Base-by-base conservation (phyloP, 371 early-diverging fungal species). In the Synchytrium microbalum region DNA sequence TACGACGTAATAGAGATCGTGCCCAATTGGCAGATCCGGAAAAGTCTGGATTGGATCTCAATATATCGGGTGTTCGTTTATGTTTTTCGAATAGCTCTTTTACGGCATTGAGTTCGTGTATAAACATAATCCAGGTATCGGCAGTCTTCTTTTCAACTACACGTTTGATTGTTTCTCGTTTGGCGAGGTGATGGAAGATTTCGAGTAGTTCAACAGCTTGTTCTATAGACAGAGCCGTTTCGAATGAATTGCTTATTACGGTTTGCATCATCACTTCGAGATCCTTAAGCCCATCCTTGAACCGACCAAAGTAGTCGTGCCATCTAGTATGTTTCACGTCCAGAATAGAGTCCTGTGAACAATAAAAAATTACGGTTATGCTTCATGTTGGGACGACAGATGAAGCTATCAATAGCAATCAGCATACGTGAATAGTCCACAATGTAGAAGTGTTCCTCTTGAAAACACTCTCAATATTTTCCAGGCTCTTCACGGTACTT, bases 231-330 rank as follows among this genome's bases (percentile, higher is more conserved):
- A 68, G 66, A 25, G 73, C 69, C 31, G 71, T 70, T 63, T 82
- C 84, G 63, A 83, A 82, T 0, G 84, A 80, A 2, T 77, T 70
- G 2, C 66, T 69, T 55, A 83, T 82, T 24, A 79, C 70, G 70
- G 80, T 82, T 59, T 83, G 84, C 72, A 78, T 74, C 81, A 79
- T 80, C 16, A 83, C 77, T 63, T 83, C 84, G 28, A 83, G 63
- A 58, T 82, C 83, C 66, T 82, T 82, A 26, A 83, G 73, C 2
- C 79, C 80, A 64, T 82, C 81, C 65, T 83, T 83, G 69, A 83
- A 83, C 61, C 60, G 67, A 69, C 76, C 79, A 73, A 77, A 83
- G 64, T 82, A 80, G 62, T 83, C 84, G 63, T 83, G 84, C 84
- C 84, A 83, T 29, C 75, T 65, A 1, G 83, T 82, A 0, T 81